Evolutionary conservation across 202 grass and related monocot genomes (phyloP).

Genomic region (Digitaria exilis): DNA sequence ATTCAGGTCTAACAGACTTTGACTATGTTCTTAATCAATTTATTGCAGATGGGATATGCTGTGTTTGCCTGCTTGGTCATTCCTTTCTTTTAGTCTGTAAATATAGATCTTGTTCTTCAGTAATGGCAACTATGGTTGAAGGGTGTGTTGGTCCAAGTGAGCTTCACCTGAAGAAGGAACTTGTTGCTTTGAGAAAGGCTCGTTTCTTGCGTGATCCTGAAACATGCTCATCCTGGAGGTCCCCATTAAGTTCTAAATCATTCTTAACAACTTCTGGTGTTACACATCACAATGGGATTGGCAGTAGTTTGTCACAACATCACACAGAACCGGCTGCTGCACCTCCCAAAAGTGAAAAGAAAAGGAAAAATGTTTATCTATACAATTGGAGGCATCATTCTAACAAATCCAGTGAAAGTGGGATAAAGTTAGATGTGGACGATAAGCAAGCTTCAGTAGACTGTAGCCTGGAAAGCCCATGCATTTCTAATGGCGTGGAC

Average conservation of each 20-base stretch:
- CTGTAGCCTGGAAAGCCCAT: constrained; percentile 65
- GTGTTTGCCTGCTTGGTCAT: constrained; percentile 16
- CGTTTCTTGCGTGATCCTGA: constrained; percentile 97
- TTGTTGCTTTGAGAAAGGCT: constrained; percentile 83
- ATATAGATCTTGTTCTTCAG: constrained; percentile 22
- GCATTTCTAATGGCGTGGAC: constrained; percentile 65
- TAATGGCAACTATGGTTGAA: constrained; percentile 63
- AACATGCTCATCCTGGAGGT: constrained; percentile 97
- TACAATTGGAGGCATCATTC: constrained; percentile 94
- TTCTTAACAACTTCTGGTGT: constrained; percentile 63
- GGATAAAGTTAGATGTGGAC: constrained; percentile 62
- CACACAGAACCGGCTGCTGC: constrained; percentile 36
- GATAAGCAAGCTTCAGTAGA: constrained; percentile 53
- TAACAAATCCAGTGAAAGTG: constrained; percentile 76
- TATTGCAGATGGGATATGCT: constrained; percentile 37
- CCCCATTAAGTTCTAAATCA: constrained; percentile 85
- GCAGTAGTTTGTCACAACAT: constrained; percentile 37
- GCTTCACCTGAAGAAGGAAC: constrained; percentile 98
- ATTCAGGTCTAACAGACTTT: constrained; percentile 26
- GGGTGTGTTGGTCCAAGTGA: constrained; percentile 85
- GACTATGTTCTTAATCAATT: constrained; percentile 30
- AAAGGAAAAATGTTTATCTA: constrained; percentile 86
- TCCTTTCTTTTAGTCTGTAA: constrained; percentile 32
- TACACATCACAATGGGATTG: constrained; percentile 48
- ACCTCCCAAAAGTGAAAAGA: constrained; percentile 62